Conservation (phyloP, 768 basidiomycete genomes). For the Lentinus brumalis region DNA sequence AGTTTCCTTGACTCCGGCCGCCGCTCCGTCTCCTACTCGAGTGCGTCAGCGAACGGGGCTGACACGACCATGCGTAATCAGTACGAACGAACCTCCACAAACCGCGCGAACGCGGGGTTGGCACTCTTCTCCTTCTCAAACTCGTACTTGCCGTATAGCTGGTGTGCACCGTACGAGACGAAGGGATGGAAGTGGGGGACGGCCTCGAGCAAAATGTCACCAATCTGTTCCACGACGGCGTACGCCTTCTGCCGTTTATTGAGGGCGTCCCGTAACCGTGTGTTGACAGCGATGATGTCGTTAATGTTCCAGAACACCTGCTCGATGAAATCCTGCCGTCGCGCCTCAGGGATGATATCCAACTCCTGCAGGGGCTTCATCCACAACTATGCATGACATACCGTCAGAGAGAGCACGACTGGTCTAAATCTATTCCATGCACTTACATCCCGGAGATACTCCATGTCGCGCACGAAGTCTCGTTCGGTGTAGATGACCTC, state of each 20-base stretch:
- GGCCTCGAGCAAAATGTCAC: constrained; percentile 85
- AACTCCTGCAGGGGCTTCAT: constrained; percentile 79
- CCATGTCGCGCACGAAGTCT: constrained; percentile 97
- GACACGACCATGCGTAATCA: background rate
- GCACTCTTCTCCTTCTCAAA: constrained; percentile 98
- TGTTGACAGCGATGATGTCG: constrained; percentile 92
- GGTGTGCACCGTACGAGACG: constrained; percentile 94
- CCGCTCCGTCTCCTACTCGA: constrained; percentile 77
- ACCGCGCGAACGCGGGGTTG: constrained; percentile 90
- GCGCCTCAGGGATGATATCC: constrained; percentile 73
- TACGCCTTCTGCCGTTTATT: constrained; percentile 95
- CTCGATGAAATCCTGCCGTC: constrained; percentile 82
- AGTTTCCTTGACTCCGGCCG: constrained; percentile 94
- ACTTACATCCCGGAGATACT: constrained; percentile 92
- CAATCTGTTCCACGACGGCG: constrained; percentile 89
- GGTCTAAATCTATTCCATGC: background rate
- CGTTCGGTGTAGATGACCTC: constrained; percentile 95
- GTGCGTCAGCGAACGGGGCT: constrained; percentile 1
- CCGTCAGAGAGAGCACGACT: constrained; percentile 1
- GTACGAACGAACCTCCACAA: constrained; percentile 85
- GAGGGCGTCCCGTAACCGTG: constrained; percentile 86
- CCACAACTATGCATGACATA: constrained; percentile 64
- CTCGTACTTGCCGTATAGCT: constrained; percentile 97
- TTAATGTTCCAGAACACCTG: constrained; percentile 99
- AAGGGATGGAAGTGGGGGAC: constrained; percentile 92